Evolutionary conservation across 305 asterid genomes (phyloP).

Genomic region (Solanum hybrid): DNA sequence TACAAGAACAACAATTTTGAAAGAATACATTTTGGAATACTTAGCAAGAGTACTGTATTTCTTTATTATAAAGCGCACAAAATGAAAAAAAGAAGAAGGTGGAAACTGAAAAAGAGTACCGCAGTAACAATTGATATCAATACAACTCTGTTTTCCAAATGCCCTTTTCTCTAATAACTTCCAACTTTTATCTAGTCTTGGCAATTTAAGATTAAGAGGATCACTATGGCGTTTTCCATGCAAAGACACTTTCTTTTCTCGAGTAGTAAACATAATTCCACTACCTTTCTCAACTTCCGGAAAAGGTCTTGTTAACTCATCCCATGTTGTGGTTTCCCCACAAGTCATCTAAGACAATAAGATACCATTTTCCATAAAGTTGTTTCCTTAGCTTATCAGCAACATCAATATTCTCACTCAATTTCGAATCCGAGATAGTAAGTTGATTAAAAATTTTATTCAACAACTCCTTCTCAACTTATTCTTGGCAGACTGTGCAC

Average conservation of each 20-base stretch:
- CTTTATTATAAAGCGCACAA: background rate
- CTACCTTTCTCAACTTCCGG: background rate
- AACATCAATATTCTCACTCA: background rate
- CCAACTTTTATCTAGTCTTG: no score
- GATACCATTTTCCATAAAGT: background rate
- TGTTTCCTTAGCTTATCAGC: background rate
- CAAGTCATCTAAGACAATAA: background rate
- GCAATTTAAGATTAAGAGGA: no score
- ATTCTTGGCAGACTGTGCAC: background rate
- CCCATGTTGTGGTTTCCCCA: background rate
- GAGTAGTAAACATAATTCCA: no score
- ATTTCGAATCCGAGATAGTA: no score
- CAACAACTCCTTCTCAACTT: background rate
- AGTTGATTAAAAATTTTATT: no score
- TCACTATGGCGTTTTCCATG: no score
- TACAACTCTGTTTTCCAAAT: background rate
- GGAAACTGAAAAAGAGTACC: background rate
- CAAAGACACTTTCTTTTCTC: no score
- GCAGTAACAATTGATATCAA: background rate
- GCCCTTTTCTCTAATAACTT: no score
- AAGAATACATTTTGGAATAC: background rate
- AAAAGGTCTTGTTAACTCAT: background rate
- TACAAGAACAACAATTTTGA: background rate
- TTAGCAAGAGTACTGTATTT: background rate
- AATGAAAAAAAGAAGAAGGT: background rate